phyloP scores from a whole-genome alignment of 306 rosid genomes.

The Alnus glutinosa region DNA sequence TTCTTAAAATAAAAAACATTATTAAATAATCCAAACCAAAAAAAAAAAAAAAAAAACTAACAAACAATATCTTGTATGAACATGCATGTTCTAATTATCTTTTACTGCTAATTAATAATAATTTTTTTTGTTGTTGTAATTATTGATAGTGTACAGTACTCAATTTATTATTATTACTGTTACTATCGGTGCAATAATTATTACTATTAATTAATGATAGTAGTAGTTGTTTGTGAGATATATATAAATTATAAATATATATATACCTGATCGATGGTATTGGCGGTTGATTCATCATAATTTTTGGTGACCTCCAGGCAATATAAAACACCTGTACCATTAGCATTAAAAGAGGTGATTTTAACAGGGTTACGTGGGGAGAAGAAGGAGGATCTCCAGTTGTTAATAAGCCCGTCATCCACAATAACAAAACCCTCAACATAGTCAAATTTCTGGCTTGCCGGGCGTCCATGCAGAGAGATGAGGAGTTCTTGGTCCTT shows the following conservation, averaged over 20 bases:
- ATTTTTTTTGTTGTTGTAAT: neutral
- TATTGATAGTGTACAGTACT: too few relatives aligned
- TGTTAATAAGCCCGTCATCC: slow-evolving; percentile 85
- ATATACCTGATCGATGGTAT: slow-evolving; percentile 69
- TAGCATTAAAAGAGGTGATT: slow-evolving; percentile 58
- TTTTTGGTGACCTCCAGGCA: slow-evolving; percentile 95
- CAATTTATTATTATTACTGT: neutral
- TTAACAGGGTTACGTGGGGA: slow-evolving; percentile 82
- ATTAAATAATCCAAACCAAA: too few relatives aligned
- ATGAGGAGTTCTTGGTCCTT: slow-evolving; percentile 84
- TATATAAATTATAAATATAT: neutral
- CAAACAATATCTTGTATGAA: too few relatives aligned
- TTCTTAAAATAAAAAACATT: too few relatives aligned
- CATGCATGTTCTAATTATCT: neutral
- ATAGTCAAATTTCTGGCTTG: slow-evolving; percentile 69
- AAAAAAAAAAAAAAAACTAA: too few relatives aligned
- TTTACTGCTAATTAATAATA: neutral
- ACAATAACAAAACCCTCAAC: slow-evolving; percentile 95
- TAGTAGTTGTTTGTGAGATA: neutral
- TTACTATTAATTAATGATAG: neutral
- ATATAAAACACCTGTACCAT: slow-evolving; percentile 71
- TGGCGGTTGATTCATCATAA: slow-evolving; percentile 49
- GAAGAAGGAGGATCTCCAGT: slow-evolving; percentile 95
- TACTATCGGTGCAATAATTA: neutral
- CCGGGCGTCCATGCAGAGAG: slow-evolving; percentile 65